Evolutionary conservation across 768 basidiomycete species (phyloP).

Genomic region (Agrocybe chaxingu): DNA sequence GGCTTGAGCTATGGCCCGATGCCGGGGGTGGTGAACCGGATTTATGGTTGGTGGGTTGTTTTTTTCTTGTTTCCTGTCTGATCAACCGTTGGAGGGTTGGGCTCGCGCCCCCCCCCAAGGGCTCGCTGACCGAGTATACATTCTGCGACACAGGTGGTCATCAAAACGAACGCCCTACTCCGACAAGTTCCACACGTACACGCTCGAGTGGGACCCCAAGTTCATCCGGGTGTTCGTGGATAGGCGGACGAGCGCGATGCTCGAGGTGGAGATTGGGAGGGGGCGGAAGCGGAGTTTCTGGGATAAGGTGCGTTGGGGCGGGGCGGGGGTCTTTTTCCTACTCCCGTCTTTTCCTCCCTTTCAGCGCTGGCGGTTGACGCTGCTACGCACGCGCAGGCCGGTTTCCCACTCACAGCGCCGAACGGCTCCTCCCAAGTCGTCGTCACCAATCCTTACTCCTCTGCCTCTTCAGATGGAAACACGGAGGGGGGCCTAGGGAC

Average conservation of each 20-base stretch:
- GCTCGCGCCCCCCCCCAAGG: background rate
- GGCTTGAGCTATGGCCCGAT: conserved; percentile 73
- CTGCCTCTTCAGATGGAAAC: background rate
- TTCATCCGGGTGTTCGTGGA: conserved; percentile 81
- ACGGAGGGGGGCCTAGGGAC: conserved; percentile 32
- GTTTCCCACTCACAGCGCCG: conserved; percentile 58
- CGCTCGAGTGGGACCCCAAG: conserved; percentile 28
- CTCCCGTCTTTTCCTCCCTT: too few species aligned
- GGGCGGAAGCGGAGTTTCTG: conserved; percentile 61
- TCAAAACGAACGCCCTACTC: conserved; percentile 33
- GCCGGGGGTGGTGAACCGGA: conserved; percentile 37
- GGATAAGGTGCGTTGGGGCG: conserved; percentile 34
- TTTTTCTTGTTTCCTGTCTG: conserved; percentile 4
- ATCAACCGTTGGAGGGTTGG: too few species aligned
- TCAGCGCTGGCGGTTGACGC: too few species aligned
- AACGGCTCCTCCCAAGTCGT: conserved; percentile 57
- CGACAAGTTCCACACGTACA: conserved; percentile 14
- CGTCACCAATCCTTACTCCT: conserved; percentile 58
- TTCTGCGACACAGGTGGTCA: conserved; percentile 8
- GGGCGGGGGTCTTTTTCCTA: too few species aligned
- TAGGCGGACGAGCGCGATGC: conserved; percentile 57
- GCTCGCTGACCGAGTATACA: too few species aligned
- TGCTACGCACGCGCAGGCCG: conserved; percentile 24
- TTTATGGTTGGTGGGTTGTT: conserved; percentile 64
- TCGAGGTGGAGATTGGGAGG: conserved; percentile 35